phyloP scores from a whole-genome alignment of 2,329 filamentous ascomycete genomes.

The Grosmannia huntii region DNA sequence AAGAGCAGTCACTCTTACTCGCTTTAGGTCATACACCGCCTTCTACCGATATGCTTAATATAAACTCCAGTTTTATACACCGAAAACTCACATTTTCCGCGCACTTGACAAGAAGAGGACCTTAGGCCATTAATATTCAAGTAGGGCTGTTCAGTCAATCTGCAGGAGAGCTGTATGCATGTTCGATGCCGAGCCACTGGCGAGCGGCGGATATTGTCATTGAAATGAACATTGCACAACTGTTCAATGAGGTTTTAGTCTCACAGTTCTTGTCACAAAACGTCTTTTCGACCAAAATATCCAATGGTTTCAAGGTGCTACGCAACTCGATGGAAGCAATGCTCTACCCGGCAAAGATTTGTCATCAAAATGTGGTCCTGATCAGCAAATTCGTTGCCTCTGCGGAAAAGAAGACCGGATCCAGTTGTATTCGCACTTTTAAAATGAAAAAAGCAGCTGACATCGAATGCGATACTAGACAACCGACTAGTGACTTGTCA shows the following conservation, averaged over 20 bases:
- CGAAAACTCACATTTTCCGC: neutral
- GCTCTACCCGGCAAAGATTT: neutral
- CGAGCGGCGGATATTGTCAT: neutral
- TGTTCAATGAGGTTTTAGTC: neutral
- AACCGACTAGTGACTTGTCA: too few species aligned
- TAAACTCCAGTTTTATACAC: neutral
- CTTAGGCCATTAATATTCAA: too few species aligned
- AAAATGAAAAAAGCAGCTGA: neutral
- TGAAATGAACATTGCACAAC: neutral
- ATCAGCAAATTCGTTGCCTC: neutral
- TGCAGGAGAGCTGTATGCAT: too few species aligned
- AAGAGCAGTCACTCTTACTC: neutral
- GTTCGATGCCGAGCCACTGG: neutral
- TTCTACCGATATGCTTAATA: too few species aligned
- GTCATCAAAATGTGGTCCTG: neutral
- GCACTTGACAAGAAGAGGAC: neutral
- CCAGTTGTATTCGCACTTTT: neutral
- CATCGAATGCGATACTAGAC: too few species aligned
- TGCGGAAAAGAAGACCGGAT: neutral
- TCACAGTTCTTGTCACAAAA: too few species aligned
- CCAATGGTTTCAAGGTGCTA: neutral
- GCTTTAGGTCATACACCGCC: too few species aligned
- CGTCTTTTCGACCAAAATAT: too few species aligned
- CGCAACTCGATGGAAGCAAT: neutral
- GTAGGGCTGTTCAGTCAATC: too few species aligned